Conservation (phyloP, 2,329 filamentous ascomycete genomes). For the Aspergillus tamarii region DNA sequence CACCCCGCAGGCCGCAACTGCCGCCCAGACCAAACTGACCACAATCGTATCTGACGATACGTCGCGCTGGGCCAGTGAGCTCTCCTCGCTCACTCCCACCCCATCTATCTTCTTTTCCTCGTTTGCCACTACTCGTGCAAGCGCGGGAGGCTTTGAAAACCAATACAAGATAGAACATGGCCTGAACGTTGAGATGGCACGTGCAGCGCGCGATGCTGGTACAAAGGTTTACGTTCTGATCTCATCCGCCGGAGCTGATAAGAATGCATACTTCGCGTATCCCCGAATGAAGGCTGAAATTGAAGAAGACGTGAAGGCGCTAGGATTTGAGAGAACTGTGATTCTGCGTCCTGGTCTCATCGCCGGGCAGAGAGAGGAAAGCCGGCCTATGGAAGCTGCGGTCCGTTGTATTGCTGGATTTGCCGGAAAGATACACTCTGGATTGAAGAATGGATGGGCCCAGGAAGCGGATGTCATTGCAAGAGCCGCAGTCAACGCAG, state of each 20-base stretch:
- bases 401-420: slow-evolving; percentile 59
- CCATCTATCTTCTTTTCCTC: slow-evolving; percentile 73
- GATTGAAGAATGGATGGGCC: slow-evolving; percentile 66
- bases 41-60: slow-evolving; percentile 70
- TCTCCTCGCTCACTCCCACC: slow-evolving; percentile 58
- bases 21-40: slow-evolving; percentile 64
- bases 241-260: slow-evolving; percentile 60
- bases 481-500: slow-evolving; percentile 44
- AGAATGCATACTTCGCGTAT: slow-evolving; percentile 59
- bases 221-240: slow-evolving; percentile 77
- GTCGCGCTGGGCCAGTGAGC: slow-evolving; percentile 66
- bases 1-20: slow-evolving; percentile 42
- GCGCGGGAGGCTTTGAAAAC: slow-evolving; percentile 73
- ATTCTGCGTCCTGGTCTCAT: slow-evolving; percentile 76
- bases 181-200: slow-evolving; percentile 77
- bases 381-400: slow-evolving; percentile 61
- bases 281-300: slow-evolving; percentile 81
- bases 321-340: slow-evolving; percentile 77
- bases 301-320: slow-evolving; percentile 72
- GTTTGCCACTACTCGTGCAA: slow-evolving; percentile 76
- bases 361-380: slow-evolving; percentile 68
- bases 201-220: slow-evolving; percentile 72
- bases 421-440: slow-evolving; percentile 57
- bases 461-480: slow-evolving; percentile 75
- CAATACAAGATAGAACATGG: slow-evolving; percentile 90